A percentile compares a stretch with the other conserved stretches of the same genome.
These are phyloP conservation scores for Cucurbitaria berberidis DNA, from an alignment of 2,329 filamentous ascomycete genomes.

Conservation along the genomic window DNA sequence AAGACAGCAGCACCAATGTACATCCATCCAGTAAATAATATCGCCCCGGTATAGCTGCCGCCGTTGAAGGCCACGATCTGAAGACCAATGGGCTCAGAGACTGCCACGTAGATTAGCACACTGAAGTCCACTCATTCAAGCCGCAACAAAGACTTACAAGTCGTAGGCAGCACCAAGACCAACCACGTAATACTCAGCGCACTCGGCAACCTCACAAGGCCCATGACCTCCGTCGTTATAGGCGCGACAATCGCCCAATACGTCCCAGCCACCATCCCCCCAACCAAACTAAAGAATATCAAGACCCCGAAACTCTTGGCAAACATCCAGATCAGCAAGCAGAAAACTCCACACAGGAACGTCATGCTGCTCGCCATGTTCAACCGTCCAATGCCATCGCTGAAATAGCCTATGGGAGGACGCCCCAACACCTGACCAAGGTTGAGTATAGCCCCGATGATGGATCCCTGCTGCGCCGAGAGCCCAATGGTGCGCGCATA, in stretches of 20 bases:
- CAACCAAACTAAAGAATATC: constrained; percentile 72
- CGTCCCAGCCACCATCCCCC: constrained; percentile 71
- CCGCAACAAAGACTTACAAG: constrained; percentile 54
- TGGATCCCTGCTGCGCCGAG: constrained; percentile 68
- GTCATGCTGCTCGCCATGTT: constrained; percentile 74
- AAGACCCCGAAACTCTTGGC: constrained; percentile 71
- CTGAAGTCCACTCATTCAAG: background rate
- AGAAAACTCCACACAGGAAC: constrained; percentile 67
- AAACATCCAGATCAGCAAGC: constrained; percentile 75
- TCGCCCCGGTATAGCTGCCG: constrained; percentile 62
- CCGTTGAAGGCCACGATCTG: constrained; percentile 58
- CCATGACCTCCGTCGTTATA: constrained; percentile 75
- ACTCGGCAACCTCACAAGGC: constrained; percentile 70
- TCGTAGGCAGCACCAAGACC: constrained; percentile 71
- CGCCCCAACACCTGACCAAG: constrained; percentile 70
- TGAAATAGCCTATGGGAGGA: constrained; percentile 74
- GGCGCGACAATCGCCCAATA: constrained; percentile 71
- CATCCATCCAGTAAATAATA: constrained; percentile 67
- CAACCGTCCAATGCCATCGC: constrained; percentile 72
- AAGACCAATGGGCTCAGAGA: constrained; percentile 62
- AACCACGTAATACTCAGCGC: constrained; percentile 76
- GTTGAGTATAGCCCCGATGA: constrained; percentile 77
- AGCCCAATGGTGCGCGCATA: constrained; percentile 74
- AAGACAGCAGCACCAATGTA: constrained; percentile 63
- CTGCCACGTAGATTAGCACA: constrained; percentile 26